Percentiles rank a stretch among this genome's conserved stretches.
These are phyloP conservation scores for Carpediemonas membranifera DNA, from an alignment of 78 protist genomes.

Conservation along the genomic window DNA sequence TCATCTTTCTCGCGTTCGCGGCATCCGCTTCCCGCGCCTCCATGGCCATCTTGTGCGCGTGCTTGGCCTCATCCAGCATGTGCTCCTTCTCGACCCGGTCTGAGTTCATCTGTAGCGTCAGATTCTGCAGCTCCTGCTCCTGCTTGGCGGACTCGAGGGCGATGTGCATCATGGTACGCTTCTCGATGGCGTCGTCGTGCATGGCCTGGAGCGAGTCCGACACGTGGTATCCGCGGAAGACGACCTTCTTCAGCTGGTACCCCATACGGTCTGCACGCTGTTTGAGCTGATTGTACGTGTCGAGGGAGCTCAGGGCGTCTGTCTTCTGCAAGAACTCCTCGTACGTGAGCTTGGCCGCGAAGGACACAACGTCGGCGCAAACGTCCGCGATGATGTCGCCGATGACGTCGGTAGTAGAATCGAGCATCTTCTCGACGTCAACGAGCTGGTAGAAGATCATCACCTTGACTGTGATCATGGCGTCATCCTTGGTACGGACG, in stretches of 20 bases:
- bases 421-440: slow-evolving; percentile 13
- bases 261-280: slow-evolving; percentile 12
- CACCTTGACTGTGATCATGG: slow-evolving; percentile 6
- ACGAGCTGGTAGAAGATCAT: slow-evolving; percentile 22
- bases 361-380: slow-evolving; percentile 13
- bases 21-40: too few relatives aligned
- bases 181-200: slow-evolving; percentile 25
- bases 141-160: too few relatives aligned
- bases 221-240: slow-evolving; percentile 20
- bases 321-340: slow-evolving; percentile 11
- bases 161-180: too few relatives aligned
- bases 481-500: slow-evolving; percentile 25
- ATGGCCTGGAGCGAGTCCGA: slow-evolving; percentile 14
- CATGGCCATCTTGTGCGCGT: too few relatives aligned
- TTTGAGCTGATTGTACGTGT: neutral
- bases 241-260: slow-evolving; percentile 11
- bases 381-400: slow-evolving; percentile 13
- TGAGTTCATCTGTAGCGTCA: too few relatives aligned
- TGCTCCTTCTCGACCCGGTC: too few relatives aligned
- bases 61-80: too few relatives aligned
- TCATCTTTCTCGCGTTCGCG: too few relatives aligned
- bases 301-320: neutral
- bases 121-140: too few relatives aligned
- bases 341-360: neutral
- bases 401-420: slow-evolving; percentile 9